Evolutionary conservation across 306 rosid species (phyloP), one percentile per base, ranked within the genome.

Genomic region (Lupinus albus): DNA sequence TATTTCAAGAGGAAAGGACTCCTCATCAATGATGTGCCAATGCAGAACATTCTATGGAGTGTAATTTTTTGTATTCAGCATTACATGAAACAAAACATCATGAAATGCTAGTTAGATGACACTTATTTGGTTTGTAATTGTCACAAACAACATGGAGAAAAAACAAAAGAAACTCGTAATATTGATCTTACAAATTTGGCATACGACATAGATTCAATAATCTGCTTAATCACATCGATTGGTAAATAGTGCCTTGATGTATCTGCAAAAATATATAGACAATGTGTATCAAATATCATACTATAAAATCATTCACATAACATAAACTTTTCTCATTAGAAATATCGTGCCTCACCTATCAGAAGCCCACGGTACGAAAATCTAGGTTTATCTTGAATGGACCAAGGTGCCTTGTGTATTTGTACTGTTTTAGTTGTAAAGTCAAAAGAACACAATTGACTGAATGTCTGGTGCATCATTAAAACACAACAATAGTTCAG

Each of bases 241-340:
- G 99, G 99, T 57, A 83, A 83, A 81, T 82, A 93, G 86, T 93
- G 99, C 82, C 99, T 88, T 2, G 99, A 90, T 6, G 99, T 88
- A 81, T 93, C 99, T 93, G 91, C 83, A 85, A 80, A 76, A 71
- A 47, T 30, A 68, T 44, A 80, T 14, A 33, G 61, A n/a, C 71
- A 21, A 41, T 65, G 18, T 3, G 48, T 68, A 75, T 76, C 80
- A 60, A 72, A 62, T 66, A 39, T 15, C 76, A 44, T 64, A 41
- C 15, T 14, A 64, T 61, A 70, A 67, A 64, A 60, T 30, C 64
- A 68, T 20, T 54, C 20, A 6, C 13, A 46, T 52, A 58, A 75
- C 14, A 47, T n/a, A n/a, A 21, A 38, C 17, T 20, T 76, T 36
- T 11, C 47, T 60, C n/a, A 28, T 41, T 51, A 61, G 25, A 16